These are phyloP conservation scores for Solanum chmielewskii DNA, from an alignment of 257 asterid species.

Conservation along the genomic window DNA sequence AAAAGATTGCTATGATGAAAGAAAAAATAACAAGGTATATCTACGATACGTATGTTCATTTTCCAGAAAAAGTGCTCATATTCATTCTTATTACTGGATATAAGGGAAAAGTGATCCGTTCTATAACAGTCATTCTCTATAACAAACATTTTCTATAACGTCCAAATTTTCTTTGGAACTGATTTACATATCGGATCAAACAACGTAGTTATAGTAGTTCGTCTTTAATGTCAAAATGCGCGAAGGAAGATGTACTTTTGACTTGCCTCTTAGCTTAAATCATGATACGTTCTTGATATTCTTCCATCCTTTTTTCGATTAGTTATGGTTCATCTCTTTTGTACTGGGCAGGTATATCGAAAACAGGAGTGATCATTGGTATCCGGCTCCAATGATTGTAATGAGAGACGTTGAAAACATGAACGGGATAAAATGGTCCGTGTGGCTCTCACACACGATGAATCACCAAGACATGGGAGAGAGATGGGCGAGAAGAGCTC, in stretches of 20 bases:
- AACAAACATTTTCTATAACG: not conserved
- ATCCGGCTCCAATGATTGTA: conserved; percentile 58
- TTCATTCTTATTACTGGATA: not conserved
- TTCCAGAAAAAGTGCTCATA: no score
- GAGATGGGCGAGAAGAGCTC: conserved; percentile 66
- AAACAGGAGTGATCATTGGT: conserved; percentile 66
- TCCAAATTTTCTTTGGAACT: not conserved
- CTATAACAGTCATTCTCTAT: not conserved
- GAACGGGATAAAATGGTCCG: conserved; percentile 72
- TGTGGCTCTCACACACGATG: conserved; percentile 72
- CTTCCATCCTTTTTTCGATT: not conserved
- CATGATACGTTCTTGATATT: not conserved
- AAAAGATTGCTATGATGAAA: conserved; percentile 60
- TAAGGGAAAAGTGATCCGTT: no score
- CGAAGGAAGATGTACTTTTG: not conserved
- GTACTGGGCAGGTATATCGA: conserved; percentile 45
- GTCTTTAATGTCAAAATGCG: not conserved
- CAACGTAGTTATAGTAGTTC: not conserved
- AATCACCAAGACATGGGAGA: conserved; percentile 88
- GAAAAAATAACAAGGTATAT: conserved; percentile 62
- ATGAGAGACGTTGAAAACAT: conserved; percentile 75
- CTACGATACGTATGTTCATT: not conserved
- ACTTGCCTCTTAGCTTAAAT: not conserved
- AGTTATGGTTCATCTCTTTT: not conserved
- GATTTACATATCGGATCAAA: not conserved